Base-by-base conservation (phyloP, 768 basidiomycete genomes). In the Rickenella mellea region DNA sequence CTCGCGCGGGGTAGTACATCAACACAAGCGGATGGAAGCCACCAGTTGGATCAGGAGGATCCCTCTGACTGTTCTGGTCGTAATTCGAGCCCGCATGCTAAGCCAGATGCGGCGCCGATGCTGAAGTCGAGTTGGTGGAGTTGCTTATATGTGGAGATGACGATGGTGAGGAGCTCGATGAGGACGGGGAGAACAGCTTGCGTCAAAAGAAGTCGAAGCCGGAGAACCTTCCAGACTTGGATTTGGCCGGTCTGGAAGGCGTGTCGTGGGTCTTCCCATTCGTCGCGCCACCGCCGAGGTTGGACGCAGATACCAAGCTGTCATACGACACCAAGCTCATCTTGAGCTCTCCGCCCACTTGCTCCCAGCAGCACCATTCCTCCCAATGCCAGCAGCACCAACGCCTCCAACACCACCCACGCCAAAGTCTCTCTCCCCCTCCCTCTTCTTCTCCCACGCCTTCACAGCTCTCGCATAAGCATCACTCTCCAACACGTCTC, bases 21-120 rank as follows among this genome's bases (percentile, higher is more conserved):
- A 91, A 90, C 35, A 98, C 74, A 22, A 99, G 72, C 0, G 91
- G 93, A 58, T 97, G 91, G 66, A 90, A 99, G 1, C 92, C 96
- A 41, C 76, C 68, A 12, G 90, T 94, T 4, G 94, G 93, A 56
- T 99, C 94, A 48, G 67, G 48, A 9, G 70, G 72, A 46, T 80
- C 66, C 21, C 51, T 45, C 68, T 70, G 40, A n/a, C n/a, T n/a
- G n/a, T n/a, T n/a, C n/a, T n/a, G n/a, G n/a, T n/a, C n/a, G n/a
- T n/a, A n/a, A n/a, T n/a, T n/a, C n/a, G n/a, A n/a, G n/a, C n/a
- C n/a, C n/a, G n/a, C n/a, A n/a, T n/a, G n/a, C n/a, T n/a, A n/a
- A n/a, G n/a, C n/a, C n/a, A n/a, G n/a, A n/a, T n/a, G n/a, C n/a
- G n/a, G n/a, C n/a, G n/a, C 4, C 19, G 33, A 36, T 36, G 33